Base-by-base conservation (phyloP, 2,329 filamentous ascomycete genomes). In the Neonectria coccinea region DNA sequence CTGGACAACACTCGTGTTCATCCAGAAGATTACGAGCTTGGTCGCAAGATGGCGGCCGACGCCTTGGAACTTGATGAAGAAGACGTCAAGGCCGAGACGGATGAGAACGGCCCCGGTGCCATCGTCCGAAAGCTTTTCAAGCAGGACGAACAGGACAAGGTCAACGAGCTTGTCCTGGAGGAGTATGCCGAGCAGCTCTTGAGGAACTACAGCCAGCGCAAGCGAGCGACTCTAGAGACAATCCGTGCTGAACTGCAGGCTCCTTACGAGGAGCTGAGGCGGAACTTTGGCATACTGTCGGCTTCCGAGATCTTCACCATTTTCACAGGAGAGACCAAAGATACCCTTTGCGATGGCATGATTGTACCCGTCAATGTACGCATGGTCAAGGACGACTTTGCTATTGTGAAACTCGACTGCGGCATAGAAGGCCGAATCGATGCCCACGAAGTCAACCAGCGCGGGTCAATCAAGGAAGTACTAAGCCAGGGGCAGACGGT, bases 31-130 rank as follows among this genome's bases (percentile, higher is more conserved):
- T 99, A 99, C 79, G 96, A 99, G 72, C 90, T 99, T 66, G 96
- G 94, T 53, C 92, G 95, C 72, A 99, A 99, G 81, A 98, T 99
- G 91, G 96, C 96, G 20, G 96, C 96, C 4, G 96, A 99, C 83
- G 96, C 96, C 16, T 84, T 99, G 52, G 95, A 97, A 77, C 86
- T 99, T 70, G 96, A 99, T 72, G 96, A 99, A 80, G 96, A 99
- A 82, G 96, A 99, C 74, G 93, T 99, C 76, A 97, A 97, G 79
- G 93, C 92, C 1, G 94, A 98, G 80, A 92, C 91, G 5, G 93
- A 97, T 69, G 93, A 97, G 75, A 93, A 94, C 68, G 96, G 96
- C 0, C 86, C 92, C 0, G 94, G 92, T 16, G 96, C 95, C 8
- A 94, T 98, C 70, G 93, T 99, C 59, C 91, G 94, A 67, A 97